These are phyloP conservation scores for Halophytophthora batemanensis DNA, from an alignment of 352 stramenopile genomes.

Conservation along the genomic window DNA sequence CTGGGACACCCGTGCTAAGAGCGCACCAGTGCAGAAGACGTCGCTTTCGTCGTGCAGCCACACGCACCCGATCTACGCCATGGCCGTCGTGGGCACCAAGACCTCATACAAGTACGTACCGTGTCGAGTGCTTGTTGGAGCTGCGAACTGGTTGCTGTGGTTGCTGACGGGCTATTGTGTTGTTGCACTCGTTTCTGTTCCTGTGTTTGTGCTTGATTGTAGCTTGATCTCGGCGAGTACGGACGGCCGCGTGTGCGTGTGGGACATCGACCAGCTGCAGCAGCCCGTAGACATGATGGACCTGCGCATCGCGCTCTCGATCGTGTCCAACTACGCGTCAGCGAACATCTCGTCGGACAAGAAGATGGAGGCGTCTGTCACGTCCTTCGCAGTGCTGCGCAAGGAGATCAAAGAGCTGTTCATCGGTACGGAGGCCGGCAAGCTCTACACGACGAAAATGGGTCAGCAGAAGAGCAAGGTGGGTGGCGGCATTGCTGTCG, in stretches of 20 bases:
- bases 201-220: no score
- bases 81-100: constrained; percentile 81
- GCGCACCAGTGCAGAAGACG: constrained; percentile 79
- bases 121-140: not conserved
- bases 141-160: not conserved
- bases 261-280: constrained; percentile 83
- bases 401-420: constrained; percentile 84
- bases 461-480: constrained; percentile 73
- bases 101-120: constrained; percentile 70
- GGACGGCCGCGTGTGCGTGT: constrained; percentile 82
- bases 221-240: constrained; percentile 85
- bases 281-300: constrained; percentile 83
- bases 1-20: constrained; percentile 85
- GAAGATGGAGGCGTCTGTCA: constrained; percentile 85
- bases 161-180: constrained; percentile 5
- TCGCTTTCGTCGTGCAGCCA: constrained; percentile 76
- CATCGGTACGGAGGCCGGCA: constrained; percentile 81
- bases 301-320: constrained; percentile 74
- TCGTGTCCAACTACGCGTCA: constrained; percentile 69
- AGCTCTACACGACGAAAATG: constrained; percentile 73
- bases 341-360: constrained; percentile 66
- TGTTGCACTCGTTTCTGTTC: not conserved
- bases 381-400: constrained; percentile 74
- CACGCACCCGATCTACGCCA: constrained; percentile 87
- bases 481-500: constrained; percentile 12